Evolutionary conservation across 2,329 filamentous ascomycete genomes (phyloP).

Genomic region (Sporothrix euskadiensis): DNA sequence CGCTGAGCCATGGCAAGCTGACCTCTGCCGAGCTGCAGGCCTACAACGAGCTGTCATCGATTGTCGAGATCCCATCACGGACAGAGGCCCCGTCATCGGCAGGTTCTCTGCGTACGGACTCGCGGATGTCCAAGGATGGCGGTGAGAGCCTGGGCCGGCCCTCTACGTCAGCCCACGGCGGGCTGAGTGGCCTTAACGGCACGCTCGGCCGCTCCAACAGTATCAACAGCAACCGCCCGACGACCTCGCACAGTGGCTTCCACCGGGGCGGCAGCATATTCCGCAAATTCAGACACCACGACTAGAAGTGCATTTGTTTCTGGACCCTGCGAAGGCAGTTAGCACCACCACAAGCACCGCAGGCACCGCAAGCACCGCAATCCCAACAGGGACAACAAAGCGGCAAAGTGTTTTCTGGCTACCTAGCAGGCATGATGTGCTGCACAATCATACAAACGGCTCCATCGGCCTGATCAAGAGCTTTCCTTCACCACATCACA

Average conservation of each 20-base stretch:
- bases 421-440: not conserved
- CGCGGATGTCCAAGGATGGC: slow-evolving; percentile 44
- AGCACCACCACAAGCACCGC: not conserved
- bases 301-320: slow-evolving; percentile 20
- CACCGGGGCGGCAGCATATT: slow-evolving; percentile 26
- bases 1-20: slow-evolving; percentile 50
- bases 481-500: not conserved
- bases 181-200: not conserved
- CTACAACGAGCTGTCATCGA: slow-evolving; percentile 31
- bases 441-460: not conserved
- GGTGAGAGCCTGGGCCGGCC: slow-evolving; percentile 41
- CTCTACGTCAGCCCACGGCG: slow-evolving; percentile 28
- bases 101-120: not conserved
- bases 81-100: slow-evolving; percentile 25
- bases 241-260: slow-evolving; percentile 2
- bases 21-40: slow-evolving; percentile 37
- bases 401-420: not conserved
- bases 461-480: not conserved
- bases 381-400: not conserved
- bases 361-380: not conserved
- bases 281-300: slow-evolving; percentile 29
- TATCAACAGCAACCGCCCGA: not conserved
- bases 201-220: not conserved
- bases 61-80: slow-evolving; percentile 5
- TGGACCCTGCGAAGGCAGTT: not conserved